Percentiles rank a stretch among this genome's conserved stretches.
Conservation (phyloP, 78 protist genomes). For the Dictyostelium intermedium region DNA sequence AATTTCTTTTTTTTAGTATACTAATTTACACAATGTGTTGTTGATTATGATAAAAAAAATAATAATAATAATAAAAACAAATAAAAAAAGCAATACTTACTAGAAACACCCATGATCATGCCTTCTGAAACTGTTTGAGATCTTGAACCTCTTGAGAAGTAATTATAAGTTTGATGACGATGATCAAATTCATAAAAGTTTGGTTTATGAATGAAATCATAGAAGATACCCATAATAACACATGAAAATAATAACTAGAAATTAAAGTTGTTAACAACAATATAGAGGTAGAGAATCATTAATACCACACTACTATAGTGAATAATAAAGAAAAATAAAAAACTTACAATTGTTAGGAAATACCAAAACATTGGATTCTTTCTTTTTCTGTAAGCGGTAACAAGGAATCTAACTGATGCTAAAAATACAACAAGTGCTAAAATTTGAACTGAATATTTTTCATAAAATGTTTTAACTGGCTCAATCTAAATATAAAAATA, state of each 20-base stretch:
- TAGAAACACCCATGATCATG: constrained; percentile 46
- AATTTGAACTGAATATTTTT: neutral
- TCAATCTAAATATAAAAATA: constrained; percentile 19
- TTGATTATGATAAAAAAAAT: too few relatives aligned
- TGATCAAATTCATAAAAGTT: constrained; percentile 27
- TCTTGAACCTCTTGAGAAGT: constrained; percentile 51
- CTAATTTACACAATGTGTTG: too few relatives aligned
- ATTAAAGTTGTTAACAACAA: too few relatives aligned
- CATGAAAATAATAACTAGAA: constrained; percentile 17
- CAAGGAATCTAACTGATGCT: neutral
- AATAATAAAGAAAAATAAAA: neutral
- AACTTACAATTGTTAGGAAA: constrained; percentile 16
- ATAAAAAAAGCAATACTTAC: neutral
- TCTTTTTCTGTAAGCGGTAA: neutral
- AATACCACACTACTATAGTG: too few relatives aligned
- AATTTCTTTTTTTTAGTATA: too few relatives aligned
- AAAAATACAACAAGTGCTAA: neutral
- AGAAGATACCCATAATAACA: constrained; percentile 62
- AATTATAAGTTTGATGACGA: neutral
- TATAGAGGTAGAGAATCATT: too few relatives aligned
- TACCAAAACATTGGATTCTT: constrained; percentile 25
- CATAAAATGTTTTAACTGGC: constrained; percentile 22
- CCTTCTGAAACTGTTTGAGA: constrained; percentile 64
- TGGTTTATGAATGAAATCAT: constrained; percentile 55
- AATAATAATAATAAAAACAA: neutral